Percentiles rank a stretch among this genome's conserved stretches.
phyloP scores from a whole-genome alignment of 2,329 filamentous ascomycete species.

The Graphilbum sp. region DNA sequence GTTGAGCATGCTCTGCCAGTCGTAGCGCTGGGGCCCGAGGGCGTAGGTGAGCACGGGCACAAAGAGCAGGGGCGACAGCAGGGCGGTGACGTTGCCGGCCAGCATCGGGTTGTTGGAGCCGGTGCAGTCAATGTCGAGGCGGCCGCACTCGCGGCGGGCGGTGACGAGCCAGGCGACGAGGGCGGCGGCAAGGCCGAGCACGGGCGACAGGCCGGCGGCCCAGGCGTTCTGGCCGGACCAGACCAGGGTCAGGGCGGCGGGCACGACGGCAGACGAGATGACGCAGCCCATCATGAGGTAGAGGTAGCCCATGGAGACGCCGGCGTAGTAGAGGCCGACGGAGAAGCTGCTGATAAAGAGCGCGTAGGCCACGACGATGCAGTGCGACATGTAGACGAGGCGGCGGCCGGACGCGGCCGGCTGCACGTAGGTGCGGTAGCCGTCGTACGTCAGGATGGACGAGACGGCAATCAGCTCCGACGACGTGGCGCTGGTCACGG shows the following conservation, averaged over 20 bases:
- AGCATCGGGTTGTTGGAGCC: constrained; percentile 82
- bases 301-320: constrained; percentile 69
- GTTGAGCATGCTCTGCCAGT: constrained; percentile 68
- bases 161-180: constrained; percentile 68
- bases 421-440: constrained; percentile 78
- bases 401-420: constrained; percentile 57
- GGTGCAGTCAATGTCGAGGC: constrained; percentile 55
- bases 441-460: constrained; percentile 75
- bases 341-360: constrained; percentile 63
- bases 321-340: constrained; percentile 56
- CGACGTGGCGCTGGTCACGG: constrained; percentile 70
- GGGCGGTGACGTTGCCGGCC: constrained; percentile 68
- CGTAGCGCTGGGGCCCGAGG: constrained; percentile 31
- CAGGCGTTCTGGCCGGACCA: constrained; percentile 69
- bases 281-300: constrained; percentile 75
- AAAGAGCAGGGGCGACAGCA: constrained; percentile 61
- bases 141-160: constrained; percentile 50
- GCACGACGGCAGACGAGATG: constrained; percentile 71
- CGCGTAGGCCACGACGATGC: constrained; percentile 54
- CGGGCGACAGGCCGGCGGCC: constrained; percentile 53
- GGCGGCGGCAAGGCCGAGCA: constrained; percentile 51
- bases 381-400: constrained; percentile 67
- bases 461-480: constrained; percentile 77
- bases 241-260: constrained; percentile 62
- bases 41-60: constrained; percentile 52